These are phyloP conservation scores for Manihot esculenta DNA, from an alignment of 441 rosid species.

Conservation along the genomic window DNA sequence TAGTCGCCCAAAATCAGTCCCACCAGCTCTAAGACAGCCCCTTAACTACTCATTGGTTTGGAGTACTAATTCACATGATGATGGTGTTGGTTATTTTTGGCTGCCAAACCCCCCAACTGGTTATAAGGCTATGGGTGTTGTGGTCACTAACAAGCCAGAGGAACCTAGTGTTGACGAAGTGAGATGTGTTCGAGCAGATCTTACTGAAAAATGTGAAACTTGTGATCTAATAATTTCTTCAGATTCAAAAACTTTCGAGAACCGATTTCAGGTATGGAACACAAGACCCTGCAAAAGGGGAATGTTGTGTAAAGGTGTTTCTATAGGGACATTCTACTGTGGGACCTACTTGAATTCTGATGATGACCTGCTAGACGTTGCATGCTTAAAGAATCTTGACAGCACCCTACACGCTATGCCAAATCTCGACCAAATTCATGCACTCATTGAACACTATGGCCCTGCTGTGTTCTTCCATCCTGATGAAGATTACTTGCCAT, in stretches of 20 bases:
- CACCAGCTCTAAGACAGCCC: constrained; percentile 49
- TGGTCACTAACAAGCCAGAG: constrained; percentile 52
- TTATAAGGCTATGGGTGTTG: constrained; percentile 61
- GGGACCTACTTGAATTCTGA: constrained; percentile 37
- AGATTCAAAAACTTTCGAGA: constrained; percentile 37
- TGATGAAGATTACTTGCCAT: constrained; percentile 65
- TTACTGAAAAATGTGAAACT: constrained; percentile 59
- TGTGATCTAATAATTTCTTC: constrained; percentile 36
- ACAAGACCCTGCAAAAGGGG: constrained; percentile 63
- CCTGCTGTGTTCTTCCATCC: constrained; percentile 79
- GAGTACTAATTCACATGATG: constrained; percentile 34
- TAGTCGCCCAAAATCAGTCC: constrained; percentile 27
- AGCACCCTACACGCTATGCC: constrained; percentile 67
- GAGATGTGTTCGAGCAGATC: constrained; percentile 73
- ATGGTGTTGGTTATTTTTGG: constrained; percentile 70
- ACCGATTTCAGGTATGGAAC: constrained; percentile 58
- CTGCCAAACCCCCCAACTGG: constrained; percentile 74
- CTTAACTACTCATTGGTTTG: constrained; percentile 55
- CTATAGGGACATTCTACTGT: constrained; percentile 69
- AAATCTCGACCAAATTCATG: constrained; percentile 58
- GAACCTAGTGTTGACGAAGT: constrained; percentile 69
- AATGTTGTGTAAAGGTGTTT: constrained; percentile 59
- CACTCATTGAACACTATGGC: constrained; percentile 65
- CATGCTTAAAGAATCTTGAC: constrained; percentile 66
- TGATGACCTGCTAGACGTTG: constrained; percentile 32